Evolutionary conservation across 2,329 filamentous ascomycete genomes (phyloP), one percentile per base, ranked within the genome.

Genomic region (Lomentospora prolificans): DNA sequence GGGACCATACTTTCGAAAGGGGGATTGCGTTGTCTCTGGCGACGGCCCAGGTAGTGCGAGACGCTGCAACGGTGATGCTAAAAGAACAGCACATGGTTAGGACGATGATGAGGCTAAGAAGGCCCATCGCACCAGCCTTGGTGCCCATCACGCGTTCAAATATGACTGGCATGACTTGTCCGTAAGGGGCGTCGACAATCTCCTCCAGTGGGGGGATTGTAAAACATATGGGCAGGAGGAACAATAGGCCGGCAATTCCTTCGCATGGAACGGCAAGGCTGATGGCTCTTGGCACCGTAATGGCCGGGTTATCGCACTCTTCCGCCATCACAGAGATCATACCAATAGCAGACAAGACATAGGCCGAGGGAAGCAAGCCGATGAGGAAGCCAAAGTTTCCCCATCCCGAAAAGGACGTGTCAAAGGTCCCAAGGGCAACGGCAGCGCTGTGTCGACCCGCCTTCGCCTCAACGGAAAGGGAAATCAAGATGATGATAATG

Each of bases 261-360:
- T 76, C 77, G 14, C 82, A 72, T 0, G 78, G 77, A 3, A 81
- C 68, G 55, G 73, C 76, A 3, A 79, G 69, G 7, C 74, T 69
- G 53, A 82, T 72, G 8, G 78, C 79, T 31, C 70, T 75, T 0
- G 79, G 78, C 0, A 82, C 67, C 60, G 77, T 77, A 22, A 75
- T 60, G 0, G 75, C 71, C 2, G 81, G 77, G 53, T 80, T 71
- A 6, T 70, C 64, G 36, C 76, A 79, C 64, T 84, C 80, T 66
- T 84, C 80, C 1, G 79, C 79, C 81, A 84, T 84, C 7, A 77
- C 76, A 0, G 78, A 74, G 55, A 84, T 78, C 81, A 84, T 84
- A 2, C 81, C 81, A 24, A 84, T 72, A 2, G 80, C 81, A 1
- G 76, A 77, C 61, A 82, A 82, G 0, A 66, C 70, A 61, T 81